Evolutionary conservation across 345 rosid species (phyloP).

Genomic region (Trapa incisa): DNA sequence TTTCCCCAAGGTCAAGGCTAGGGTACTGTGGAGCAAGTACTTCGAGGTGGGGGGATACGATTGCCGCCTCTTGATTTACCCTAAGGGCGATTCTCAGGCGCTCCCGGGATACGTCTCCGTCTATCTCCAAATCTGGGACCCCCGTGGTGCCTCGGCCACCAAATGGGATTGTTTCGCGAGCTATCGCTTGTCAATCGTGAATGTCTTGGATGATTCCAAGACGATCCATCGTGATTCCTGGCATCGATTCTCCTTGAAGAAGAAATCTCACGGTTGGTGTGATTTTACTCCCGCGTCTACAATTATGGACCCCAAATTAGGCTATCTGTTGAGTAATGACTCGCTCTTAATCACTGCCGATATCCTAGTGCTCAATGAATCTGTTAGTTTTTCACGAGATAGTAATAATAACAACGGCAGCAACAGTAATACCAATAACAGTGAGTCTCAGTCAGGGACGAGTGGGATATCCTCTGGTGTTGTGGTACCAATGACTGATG

Average conservation of each 20-base stretch:
- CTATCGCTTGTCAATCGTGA: slow-evolving; percentile 77
- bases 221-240: slow-evolving; percentile 95
- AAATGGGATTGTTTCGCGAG: slow-evolving; percentile 99
- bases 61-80: slow-evolving; percentile 87
- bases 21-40: slow-evolving; percentile 93
- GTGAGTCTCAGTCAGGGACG: background rate
- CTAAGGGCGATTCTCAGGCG: slow-evolving; percentile 94
- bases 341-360: slow-evolving; percentile 75
- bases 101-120: slow-evolving; percentile 83
- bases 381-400: slow-evolving; percentile 72
- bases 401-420: slow-evolving; percentile 58
- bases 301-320: slow-evolving; percentile 71
- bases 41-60: slow-evolving; percentile 98
- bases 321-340: slow-evolving; percentile 57
- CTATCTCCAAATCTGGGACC: slow-evolving; percentile 97
- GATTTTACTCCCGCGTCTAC: slow-evolving; percentile 84
- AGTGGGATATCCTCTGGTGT: slow-evolving; percentile 29
- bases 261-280: slow-evolving; percentile 99
- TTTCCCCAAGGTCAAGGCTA: slow-evolving; percentile 72
- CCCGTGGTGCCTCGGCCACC: slow-evolving; percentile 59
- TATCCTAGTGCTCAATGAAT: slow-evolving; percentile 78
- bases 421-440: slow-evolving; percentile 22
- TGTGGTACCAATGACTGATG: slow-evolving; percentile 61
- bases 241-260: slow-evolving; percentile 91
- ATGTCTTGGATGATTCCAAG: slow-evolving; percentile 66